Percentiles rank a stretch among this genome's conserved stretches.
phyloP scores from a whole-genome alignment of 2,329 filamentous ascomycete genomes.

The Colletotrichum sp. region DNA sequence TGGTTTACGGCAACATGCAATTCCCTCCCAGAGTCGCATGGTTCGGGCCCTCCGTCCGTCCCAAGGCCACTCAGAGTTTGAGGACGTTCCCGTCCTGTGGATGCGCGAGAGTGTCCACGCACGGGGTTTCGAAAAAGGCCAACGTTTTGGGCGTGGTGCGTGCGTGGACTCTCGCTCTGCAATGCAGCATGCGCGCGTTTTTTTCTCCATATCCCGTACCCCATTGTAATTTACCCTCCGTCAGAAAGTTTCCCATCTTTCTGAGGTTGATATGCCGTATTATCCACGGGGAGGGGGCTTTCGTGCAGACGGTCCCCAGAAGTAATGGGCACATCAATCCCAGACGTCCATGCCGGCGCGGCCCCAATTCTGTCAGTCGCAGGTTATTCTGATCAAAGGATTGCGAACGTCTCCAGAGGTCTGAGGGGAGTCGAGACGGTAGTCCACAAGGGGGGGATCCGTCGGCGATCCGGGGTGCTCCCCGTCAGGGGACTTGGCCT shows the following conservation, averaged over 20 bases:
- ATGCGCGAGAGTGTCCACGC: not conserved
- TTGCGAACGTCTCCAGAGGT: not conserved
- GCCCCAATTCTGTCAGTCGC: not conserved
- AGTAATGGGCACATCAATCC: not conserved
- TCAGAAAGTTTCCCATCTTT: not conserved
- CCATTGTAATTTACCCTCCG: not conserved
- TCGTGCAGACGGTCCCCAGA: not conserved
- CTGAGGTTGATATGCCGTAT: not conserved
- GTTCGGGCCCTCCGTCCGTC: constrained; percentile 15
- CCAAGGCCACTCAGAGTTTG: not conserved
- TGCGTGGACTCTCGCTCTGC: not conserved
- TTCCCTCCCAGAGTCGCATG: not conserved
- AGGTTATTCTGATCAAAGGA: not conserved
- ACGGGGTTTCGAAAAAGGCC: not conserved
- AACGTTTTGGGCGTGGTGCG: not conserved
- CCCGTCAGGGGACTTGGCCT: not conserved
- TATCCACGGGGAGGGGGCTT: not conserved
- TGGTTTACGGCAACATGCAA: not conserved
- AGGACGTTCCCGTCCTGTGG: not conserved
- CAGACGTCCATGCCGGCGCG: not conserved
- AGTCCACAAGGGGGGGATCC: not conserved
- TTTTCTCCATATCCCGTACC: not conserved
- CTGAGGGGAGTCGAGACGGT: not conserved
- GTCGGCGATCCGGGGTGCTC: constrained; percentile 9
- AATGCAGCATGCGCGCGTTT: not conserved